These are phyloP conservation scores for Uronychia binucleata DNA, from an alignment of 73 alveolate genomes.

Conservation along the genomic window DNA sequence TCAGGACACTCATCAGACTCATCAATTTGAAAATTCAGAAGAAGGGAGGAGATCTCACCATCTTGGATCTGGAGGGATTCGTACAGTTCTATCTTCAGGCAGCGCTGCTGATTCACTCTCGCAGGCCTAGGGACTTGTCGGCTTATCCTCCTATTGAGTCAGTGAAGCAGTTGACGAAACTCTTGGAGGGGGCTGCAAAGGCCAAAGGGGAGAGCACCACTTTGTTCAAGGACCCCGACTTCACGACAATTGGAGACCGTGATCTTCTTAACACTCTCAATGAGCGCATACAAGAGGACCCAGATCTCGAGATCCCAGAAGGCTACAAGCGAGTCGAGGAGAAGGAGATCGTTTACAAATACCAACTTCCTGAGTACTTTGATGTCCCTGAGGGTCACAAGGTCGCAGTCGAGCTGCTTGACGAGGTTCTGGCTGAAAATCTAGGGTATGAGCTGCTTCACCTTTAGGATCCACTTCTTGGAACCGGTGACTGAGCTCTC, in stretches of 20 bases:
- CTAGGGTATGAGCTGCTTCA: no score
- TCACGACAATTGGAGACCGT: conserved; percentile 60
- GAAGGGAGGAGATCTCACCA: conserved; percentile 9
- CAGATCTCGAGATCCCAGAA: conserved; percentile 74
- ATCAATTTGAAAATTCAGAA: conserved; percentile 13
- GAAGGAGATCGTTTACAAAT: conserved; percentile 54
- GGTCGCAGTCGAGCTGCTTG: conserved; percentile 15
- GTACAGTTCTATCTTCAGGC: conserved; percentile 36
- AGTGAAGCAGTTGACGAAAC: conserved; percentile 12
- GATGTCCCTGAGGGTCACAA: conserved; percentile 1
- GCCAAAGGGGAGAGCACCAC: conserved; percentile 39
- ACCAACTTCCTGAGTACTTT: conserved; percentile 24
- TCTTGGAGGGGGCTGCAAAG: conserved; percentile 44
- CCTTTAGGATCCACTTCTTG: conserved; percentile 24
- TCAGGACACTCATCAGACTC: conserved; percentile 15
- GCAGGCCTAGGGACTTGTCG: conserved; percentile 7
- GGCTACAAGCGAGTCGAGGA: conserved; percentile 69
- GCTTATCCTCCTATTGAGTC: conserved; percentile 52
- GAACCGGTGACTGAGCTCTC: conserved; percentile 21
- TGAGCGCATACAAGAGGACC: conserved; percentile 57
- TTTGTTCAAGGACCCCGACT: conserved; percentile 68
- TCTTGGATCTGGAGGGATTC: conserved; percentile 40
- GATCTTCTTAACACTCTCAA: conserved; percentile 73
- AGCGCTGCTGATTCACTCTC: conserved; percentile 43
- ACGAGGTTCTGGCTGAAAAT: conserved; percentile 10